phyloP scores from a whole-genome alignment of 2,329 filamentous ascomycete species.

The Macrophomina pseudophaseolina region DNA sequence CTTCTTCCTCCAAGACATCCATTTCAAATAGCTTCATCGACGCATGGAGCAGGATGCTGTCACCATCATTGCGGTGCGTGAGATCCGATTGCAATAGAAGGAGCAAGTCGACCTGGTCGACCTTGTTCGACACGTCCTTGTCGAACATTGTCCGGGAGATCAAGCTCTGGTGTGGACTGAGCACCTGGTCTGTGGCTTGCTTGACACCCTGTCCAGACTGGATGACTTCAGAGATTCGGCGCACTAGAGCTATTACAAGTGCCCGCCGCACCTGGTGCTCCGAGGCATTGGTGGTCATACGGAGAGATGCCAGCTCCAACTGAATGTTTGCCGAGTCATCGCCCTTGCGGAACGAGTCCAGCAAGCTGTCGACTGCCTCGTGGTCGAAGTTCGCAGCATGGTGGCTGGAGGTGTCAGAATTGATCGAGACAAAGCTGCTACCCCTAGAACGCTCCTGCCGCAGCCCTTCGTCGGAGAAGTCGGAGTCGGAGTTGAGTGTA shows the following conservation, averaged over 20 bases:
- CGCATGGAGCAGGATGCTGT: conserved; percentile 73
- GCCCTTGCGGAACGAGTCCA: conserved; percentile 79
- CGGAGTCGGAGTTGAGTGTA: conserved; percentile 62
- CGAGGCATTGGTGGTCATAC: conserved; percentile 87
- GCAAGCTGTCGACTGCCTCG: conserved; percentile 84
- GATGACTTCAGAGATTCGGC: conserved; percentile 75
- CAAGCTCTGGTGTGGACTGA: conserved; percentile 62
- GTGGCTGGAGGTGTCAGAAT: conserved; percentile 58
- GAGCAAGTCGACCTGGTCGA: conserved; percentile 84
- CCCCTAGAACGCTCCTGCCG: conserved; percentile 65
- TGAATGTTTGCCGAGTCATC: conserved; percentile 82
- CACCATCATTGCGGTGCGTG: conserved; percentile 65
- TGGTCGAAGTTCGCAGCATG: conserved; percentile 74
- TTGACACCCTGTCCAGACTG: conserved; percentile 47
- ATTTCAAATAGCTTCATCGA: conserved; percentile 84
- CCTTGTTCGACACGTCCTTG: conserved; percentile 55
- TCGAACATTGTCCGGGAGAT: conserved; percentile 66
- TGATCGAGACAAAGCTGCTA: conserved; percentile 74
- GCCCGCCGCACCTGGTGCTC: conserved; percentile 87
- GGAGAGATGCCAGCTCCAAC: conserved; percentile 91
- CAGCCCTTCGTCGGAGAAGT: conserved; percentile 47
- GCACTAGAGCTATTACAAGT: conserved; percentile 83
- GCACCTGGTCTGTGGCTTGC: conserved; percentile 48
- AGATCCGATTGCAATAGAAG: conserved; percentile 82
- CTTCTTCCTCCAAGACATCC: conserved; percentile 88